Evolutionary conservation across 192 early-diverging fungal species (phyloP), one percentile per base, ranked within the genome.

Genomic region (Umbelopsis sp.): DNA sequence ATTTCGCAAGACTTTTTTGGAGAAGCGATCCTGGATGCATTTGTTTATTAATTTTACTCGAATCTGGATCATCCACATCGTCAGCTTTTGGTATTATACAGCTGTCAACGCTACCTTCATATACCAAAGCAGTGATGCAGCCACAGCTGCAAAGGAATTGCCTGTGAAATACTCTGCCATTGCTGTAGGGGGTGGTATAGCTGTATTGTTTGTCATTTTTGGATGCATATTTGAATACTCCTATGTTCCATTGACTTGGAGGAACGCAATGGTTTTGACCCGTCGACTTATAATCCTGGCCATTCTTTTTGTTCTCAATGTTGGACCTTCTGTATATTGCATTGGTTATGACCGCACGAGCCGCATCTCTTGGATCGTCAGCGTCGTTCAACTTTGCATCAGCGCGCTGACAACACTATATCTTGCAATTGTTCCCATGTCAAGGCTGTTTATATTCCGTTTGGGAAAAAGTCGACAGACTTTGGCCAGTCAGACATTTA

Each of bases 11-110:
- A 94, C 92, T 0, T 95, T 91, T 80, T 88, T 90, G 75, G 93
- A 95, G 79, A 89, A 88, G 47, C 90, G 93, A 51, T 92, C 92
- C 7, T 90, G 91, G 89, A 81, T 92, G 78, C 93, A 95, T 78
- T 72, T 93, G 51, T 86, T 90, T 70, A 88, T 90, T 72, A 95
- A 94, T 78, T 94, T 95, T 66, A 90, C 89, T 23, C 92, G 93
- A 18, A 88, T 94, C 49, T 95, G 93, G 93, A 89, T 94, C 71
- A 87, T 95, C 72, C 92, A 95, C 71, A 68, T 95, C 48, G 84
- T 86, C 2, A 73, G 88, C 15, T 94, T 90, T 77, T 94, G 88
- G 84, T 92, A 92, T 81, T 94, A 90, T 80, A 92, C 90, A 44
- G 83, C 87, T 69, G 88, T 84, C 69, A 88, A 90, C 49, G 86